Evolutionary conservation across 805 yeast species (phyloP).

Genomic region (Teunomyces funiuensis): DNA sequence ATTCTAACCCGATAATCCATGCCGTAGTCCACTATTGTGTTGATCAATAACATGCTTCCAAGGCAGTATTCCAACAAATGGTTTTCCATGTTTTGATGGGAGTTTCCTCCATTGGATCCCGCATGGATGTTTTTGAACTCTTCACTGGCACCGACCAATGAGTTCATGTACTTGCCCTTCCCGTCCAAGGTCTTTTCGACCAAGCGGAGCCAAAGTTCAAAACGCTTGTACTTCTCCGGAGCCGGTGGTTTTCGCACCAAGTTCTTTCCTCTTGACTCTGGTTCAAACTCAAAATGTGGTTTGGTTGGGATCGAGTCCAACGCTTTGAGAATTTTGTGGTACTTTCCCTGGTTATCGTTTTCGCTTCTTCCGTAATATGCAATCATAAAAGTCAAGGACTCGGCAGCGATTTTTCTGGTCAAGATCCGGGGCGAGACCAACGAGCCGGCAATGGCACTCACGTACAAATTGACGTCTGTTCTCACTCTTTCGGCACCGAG

Average conservation of each 20-base stretch:
- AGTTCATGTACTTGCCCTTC: constrained; percentile 80
- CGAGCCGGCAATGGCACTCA: constrained; percentile 68
- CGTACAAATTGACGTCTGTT: constrained; percentile 40
- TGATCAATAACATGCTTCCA: constrained; percentile 67
- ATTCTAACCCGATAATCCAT: constrained; percentile 47
- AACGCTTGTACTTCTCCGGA: constrained; percentile 44
- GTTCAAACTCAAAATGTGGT: constrained; percentile 41
- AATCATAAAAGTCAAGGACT: constrained; percentile 56
- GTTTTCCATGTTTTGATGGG: constrained; percentile 55
- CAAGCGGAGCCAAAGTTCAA: constrained; percentile 69
- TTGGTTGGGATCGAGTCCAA: constrained; percentile 43
- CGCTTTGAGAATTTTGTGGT: constrained; percentile 56
- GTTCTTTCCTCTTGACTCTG: constrained; percentile 22
- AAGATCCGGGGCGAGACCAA: constrained; percentile 70
- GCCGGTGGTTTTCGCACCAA: constrained; percentile 38
- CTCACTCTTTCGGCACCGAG: constrained; percentile 61
- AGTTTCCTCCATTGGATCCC: constrained; percentile 20
- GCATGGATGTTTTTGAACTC: constrained; percentile 56
- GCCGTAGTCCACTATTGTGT: constrained; percentile 56
- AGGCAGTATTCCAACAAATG: constrained; percentile 69
- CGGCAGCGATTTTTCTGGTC: constrained; percentile 79
- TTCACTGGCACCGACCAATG: constrained; percentile 88
- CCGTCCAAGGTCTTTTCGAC: constrained; percentile 75
- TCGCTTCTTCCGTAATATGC: constrained; percentile 31
- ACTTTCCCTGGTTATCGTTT: constrained; percentile 39